These are phyloP conservation scores for Aspergillus bombycis DNA, from an alignment of 2,329 filamentous ascomycete genomes.

Conservation along the genomic window DNA sequence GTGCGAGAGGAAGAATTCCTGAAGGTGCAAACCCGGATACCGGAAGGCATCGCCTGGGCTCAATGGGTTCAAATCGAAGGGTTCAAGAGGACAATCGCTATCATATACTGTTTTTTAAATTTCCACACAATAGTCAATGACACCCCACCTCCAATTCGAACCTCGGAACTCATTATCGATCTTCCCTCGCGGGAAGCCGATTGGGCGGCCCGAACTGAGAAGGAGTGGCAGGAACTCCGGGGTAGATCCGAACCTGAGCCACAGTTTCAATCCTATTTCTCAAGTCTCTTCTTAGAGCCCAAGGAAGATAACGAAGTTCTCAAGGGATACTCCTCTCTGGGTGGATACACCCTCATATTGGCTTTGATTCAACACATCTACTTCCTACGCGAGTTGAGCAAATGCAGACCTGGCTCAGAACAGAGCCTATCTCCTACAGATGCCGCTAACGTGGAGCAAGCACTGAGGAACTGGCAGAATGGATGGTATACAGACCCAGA, in stretches of 20 bases:
- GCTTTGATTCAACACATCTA: slow-evolving; percentile 72
- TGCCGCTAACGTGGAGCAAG: background rate
- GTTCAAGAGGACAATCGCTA: background rate
- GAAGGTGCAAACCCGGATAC: background rate
- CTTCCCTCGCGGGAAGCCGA: slow-evolving; percentile 3
- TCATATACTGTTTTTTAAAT: slow-evolving; percentile 4
- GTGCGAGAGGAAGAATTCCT: background rate
- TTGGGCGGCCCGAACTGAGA: background rate
- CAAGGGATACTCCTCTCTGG: slow-evolving; percentile 49
- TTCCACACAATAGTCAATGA: slow-evolving; percentile 5
- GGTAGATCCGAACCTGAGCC: background rate
- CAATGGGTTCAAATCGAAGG: background rate
- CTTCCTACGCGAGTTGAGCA: slow-evolving; percentile 54
- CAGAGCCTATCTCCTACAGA: background rate
- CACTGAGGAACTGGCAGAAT: slow-evolving; percentile 10
- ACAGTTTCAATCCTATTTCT: background rate
- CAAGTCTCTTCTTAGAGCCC: background rate
- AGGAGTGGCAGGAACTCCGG: background rate
- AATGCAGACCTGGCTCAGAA: background rate
- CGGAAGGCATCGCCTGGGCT: background rate
- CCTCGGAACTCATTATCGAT: background rate
- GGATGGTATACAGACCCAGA: slow-evolving; percentile 44
- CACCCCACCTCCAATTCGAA: background rate
- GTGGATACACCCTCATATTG: slow-evolving; percentile 70
- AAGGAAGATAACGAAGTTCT: background rate